These are phyloP conservation scores for Alternaria viburni DNA, from an alignment of 2,329 filamentous ascomycete species.

Conservation along the genomic window DNA sequence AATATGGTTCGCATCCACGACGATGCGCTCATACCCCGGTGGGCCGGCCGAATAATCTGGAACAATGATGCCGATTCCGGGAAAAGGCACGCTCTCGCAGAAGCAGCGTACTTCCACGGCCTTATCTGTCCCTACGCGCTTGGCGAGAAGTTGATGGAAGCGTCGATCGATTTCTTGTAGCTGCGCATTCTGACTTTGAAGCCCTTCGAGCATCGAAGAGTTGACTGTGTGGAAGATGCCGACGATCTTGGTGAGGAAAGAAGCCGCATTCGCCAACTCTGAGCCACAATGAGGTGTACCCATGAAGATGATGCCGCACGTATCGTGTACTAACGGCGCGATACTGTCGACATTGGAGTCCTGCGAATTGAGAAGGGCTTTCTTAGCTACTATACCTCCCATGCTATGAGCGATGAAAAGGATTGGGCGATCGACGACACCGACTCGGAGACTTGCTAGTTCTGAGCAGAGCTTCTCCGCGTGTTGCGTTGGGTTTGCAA, in stretches of 20 bases:
- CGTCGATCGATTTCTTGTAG: no score
- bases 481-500: not conserved
- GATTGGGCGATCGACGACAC: not conserved
- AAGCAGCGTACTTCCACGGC: not conserved
- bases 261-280: not conserved
- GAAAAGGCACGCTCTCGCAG: fast-evolving
- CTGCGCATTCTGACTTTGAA: not conserved
- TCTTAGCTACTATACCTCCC: not conserved
- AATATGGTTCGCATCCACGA: not conserved
- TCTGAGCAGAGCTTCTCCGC: not conserved
- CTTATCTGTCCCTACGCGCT: no score
- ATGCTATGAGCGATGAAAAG: not conserved
- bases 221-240: not conserved
- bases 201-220: not conserved
- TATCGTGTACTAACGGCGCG: not conserved
- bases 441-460: not conserved
- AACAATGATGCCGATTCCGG: not conserved
- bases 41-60: not conserved
- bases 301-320: not conserved
- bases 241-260: not conserved
- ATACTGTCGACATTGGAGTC: not conserved
- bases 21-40: no score
- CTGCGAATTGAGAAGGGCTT: not conserved
- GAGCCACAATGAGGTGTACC: not conserved
- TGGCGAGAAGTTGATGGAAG: no score